Evolutionary conservation across 352 stramenopile species (phyloP).

Genomic region (Pythium apleroticum): DNA sequence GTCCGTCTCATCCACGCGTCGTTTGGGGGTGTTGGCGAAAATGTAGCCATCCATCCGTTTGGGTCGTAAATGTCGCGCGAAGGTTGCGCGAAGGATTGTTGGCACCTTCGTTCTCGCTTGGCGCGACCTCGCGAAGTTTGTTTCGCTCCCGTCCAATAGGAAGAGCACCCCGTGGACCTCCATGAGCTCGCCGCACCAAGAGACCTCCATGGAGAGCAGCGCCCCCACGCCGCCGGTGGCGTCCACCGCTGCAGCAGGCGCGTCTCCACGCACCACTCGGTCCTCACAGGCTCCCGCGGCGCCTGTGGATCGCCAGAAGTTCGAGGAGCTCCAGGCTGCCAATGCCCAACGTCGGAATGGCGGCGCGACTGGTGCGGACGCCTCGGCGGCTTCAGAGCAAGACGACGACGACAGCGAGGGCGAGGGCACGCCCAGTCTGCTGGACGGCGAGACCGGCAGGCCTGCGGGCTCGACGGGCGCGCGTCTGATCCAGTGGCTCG

Average conservation of each 20-base stretch:
- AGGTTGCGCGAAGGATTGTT: slow-evolving; percentile 20
- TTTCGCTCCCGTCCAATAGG: slow-evolving; percentile 25
- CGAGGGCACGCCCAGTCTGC: slow-evolving; percentile 17
- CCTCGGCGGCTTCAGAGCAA: slow-evolving; percentile 3
- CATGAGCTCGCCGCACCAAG: slow-evolving; percentile 13
- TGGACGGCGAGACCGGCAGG: slow-evolving; percentile 23
- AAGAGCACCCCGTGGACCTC: neutral
- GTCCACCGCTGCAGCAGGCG: neutral
- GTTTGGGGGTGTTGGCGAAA: slow-evolving; percentile 1
- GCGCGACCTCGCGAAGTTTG: slow-evolving; percentile 9
- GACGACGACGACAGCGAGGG: slow-evolving; percentile 20
- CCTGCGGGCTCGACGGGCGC: slow-evolving; percentile 48
- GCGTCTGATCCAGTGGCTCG: slow-evolving; percentile 79
- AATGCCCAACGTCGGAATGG: slow-evolving; percentile 12
- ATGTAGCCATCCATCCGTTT: slow-evolving; percentile 20
- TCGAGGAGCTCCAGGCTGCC: slow-evolving; percentile 36
- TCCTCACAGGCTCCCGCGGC: neutral
- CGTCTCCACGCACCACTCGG: neutral
- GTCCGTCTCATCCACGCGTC: neutral
- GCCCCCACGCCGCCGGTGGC: neutral
- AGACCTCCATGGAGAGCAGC: slow-evolving; percentile 1
- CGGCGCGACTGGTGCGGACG: slow-evolving; percentile 13
- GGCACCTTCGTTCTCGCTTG: slow-evolving; percentile 4
- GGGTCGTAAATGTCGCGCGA: slow-evolving; percentile 16
- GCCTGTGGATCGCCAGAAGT: slow-evolving; percentile 38